These are phyloP conservation scores for Mycena latifolia DNA, from an alignment of 768 basidiomycete genomes.

Conservation along the genomic window DNA sequence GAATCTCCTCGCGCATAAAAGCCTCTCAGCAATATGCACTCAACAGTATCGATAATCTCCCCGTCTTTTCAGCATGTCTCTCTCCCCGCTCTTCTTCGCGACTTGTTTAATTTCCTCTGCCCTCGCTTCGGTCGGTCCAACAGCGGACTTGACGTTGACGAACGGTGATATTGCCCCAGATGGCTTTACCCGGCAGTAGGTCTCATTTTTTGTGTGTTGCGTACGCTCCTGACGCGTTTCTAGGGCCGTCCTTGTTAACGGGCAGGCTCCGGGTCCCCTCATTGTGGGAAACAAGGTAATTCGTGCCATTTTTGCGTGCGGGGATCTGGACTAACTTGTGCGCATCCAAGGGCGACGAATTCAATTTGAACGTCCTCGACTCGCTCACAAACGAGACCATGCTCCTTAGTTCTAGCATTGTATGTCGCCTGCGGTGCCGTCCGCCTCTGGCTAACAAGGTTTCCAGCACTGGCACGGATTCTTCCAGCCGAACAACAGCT, in stretches of 20 bases:
- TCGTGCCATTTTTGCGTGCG: neutral
- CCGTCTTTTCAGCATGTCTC: slow-evolving; percentile 6
- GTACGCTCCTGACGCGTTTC: too few species aligned
- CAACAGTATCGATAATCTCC: neutral
- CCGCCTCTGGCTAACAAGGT: neutral
- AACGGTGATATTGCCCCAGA: slow-evolving; percentile 27
- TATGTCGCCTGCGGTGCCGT: neutral
- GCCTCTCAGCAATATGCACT: neutral
- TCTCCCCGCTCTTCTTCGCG: slow-evolving; percentile 20
- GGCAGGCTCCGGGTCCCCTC: slow-evolving; percentile 28
- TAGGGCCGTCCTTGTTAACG: too few species aligned
- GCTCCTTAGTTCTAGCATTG: slow-evolving; percentile 20
- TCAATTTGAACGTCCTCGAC: slow-evolving; percentile 16
- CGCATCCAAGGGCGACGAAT: slow-evolving; percentile 1
- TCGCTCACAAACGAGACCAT: slow-evolving; percentile 19
- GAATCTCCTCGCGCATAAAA: neutral
- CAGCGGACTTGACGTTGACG: too few species aligned
- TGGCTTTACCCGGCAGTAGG: slow-evolving; percentile 21
- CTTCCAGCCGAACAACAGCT: too few species aligned
- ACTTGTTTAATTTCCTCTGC: slow-evolving; percentile 20
- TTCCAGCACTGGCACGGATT: too few species aligned
- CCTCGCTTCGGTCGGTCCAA: slow-evolving; percentile 30
- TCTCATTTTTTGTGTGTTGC: too few species aligned
- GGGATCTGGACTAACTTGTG: neutral
- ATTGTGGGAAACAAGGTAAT: slow-evolving; percentile 25